These are phyloP conservation scores for Pythium phragmitis DNA, from an alignment of 352 stramenopile species.

Conservation along the genomic window DNA sequence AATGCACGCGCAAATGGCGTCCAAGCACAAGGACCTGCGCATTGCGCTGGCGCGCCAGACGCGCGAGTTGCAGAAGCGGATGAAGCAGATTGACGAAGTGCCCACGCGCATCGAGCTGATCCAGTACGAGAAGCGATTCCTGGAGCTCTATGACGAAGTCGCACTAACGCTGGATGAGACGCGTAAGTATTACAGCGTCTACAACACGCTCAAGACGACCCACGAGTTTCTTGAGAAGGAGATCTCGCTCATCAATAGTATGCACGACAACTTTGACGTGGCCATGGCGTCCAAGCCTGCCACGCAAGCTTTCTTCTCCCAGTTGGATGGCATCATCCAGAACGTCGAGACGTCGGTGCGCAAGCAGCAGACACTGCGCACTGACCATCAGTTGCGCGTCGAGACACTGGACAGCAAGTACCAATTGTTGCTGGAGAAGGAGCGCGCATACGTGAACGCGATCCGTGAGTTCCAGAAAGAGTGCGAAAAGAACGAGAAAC, in stretches of 20 bases:
- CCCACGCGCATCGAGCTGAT: slow-evolving; percentile 84
- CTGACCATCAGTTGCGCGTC: slow-evolving; percentile 40
- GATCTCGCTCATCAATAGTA: slow-evolving; percentile 84
- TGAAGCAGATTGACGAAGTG: slow-evolving; percentile 83
- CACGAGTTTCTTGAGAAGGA: slow-evolving; percentile 85
- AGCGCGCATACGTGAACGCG: slow-evolving; percentile 80
- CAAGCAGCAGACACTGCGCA: slow-evolving; percentile 54
- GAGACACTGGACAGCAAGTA: slow-evolving; percentile 79
- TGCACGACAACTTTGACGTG: slow-evolving; percentile 79
- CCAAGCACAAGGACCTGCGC: slow-evolving; percentile 72
- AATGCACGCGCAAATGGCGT: slow-evolving; percentile 62
- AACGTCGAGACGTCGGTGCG: slow-evolving; percentile 49
- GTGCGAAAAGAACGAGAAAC: slow-evolving; percentile 83
- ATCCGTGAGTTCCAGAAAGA: slow-evolving; percentile 89
- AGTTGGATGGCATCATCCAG: slow-evolving; percentile 69
- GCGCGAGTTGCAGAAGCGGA: slow-evolving; percentile 49
- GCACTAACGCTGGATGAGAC: slow-evolving; percentile 88
- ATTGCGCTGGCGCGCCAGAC: slow-evolving; percentile 55
- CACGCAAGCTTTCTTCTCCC: slow-evolving; percentile 71
- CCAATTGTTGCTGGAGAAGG: slow-evolving; percentile 70
- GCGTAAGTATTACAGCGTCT: slow-evolving; percentile 85
- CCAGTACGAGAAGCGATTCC: slow-evolving; percentile 90
- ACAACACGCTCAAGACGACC: slow-evolving; percentile 85
- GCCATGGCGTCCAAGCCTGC: slow-evolving; percentile 67
- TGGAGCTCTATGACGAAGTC: slow-evolving; percentile 88